Evolutionary conservation across 495 filamentous ascomycete species (phyloP), one percentile per base, ranked within the genome.

Genomic region (Clohesyomyces aquaticus): DNA sequence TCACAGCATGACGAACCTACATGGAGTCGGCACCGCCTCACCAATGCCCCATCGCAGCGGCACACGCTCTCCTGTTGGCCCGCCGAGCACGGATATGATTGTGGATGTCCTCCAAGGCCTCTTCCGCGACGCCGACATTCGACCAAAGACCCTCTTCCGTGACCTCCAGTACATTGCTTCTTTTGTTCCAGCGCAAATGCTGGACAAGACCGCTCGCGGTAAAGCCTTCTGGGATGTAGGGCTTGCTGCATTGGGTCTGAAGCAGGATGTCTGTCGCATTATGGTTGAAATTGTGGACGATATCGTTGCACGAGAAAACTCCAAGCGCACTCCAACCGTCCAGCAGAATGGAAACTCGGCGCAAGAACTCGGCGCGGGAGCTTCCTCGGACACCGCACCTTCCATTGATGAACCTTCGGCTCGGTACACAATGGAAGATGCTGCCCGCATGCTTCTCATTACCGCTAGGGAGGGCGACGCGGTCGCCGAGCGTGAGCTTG

Each of bases 141-240:
- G 94, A 46, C 93, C 94, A 0, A 90, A 88, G 75, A 93, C 93
- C 0, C 81, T 98, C 0, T 98, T 96, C 80, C 90, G 94, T 26
- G 94, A 98, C 72, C 77, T 98, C 9, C 94, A 98, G 71, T 96
- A 90, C 72, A 96, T 98, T 66, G 91, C 93, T 2, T 87, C 94
- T 0, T 96, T 98, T 71, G 88, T 97, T 23, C 89, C 94, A 6
- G 78, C 86, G 9, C 81, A 86, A 6, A 85, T 89, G 8, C 81
- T 98, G 12, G 92, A 94, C 77, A 89, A 90, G 65, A 93, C 88
- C 0, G 88, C 93, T 52, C 84, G 87, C 38, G 93, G 91, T 32
- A 96, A 93, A 65, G 91, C 94, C 0, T 98, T 98, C 75, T 91
- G 95, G 85, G 91, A 98, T 72, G 90, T 93, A 38, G 90, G 89